Evolutionary conservation across 495 filamentous ascomycete species (phyloP).

Genomic region (Talaromyces ruber): DNA sequence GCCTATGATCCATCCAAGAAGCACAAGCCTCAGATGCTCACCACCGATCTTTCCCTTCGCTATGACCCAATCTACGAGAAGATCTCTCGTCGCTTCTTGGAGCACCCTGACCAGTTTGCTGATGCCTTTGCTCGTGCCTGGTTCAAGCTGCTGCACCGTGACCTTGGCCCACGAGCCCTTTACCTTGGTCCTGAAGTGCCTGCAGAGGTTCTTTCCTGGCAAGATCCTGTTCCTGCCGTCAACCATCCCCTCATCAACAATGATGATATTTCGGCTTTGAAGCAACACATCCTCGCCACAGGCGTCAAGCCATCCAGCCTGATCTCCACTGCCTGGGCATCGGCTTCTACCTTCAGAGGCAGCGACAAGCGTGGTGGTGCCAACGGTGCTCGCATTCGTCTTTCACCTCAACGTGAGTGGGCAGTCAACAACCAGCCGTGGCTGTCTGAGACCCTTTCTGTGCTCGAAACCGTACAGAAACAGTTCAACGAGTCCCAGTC

Average conservation of each 20-base stretch:
- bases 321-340: conserved; percentile 57
- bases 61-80: conserved; percentile 64
- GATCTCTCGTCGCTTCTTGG: conserved; percentile 58
- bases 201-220: conserved; percentile 52
- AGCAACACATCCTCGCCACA: conserved; percentile 53
- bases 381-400: conserved; percentile 65
- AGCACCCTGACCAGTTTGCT: conserved; percentile 54
- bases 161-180: conserved; percentile 58
- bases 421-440: conserved; percentile 56
- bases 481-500: conserved; percentile 45
- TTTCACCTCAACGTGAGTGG: conserved; percentile 61
- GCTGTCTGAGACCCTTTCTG: conserved; percentile 45
- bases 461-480: conserved; percentile 52
- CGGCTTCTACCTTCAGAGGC: conserved; percentile 64
- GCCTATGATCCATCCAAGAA: conserved; percentile 56
- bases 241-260: conserved; percentile 48
- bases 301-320: conserved; percentile 47
- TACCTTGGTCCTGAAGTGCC: conserved; percentile 66
- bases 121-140: conserved; percentile 61
- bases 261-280: conserved; percentile 49
- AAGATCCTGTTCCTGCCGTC: conserved; percentile 52
- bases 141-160: conserved; percentile 73
- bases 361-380: conserved; percentile 70
- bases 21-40: conserved; percentile 60
- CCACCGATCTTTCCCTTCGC: conserved; percentile 60